Conservation (phyloP, 2,329 filamentous ascomycete species). For the Ophiostoma perfectum region DNA sequence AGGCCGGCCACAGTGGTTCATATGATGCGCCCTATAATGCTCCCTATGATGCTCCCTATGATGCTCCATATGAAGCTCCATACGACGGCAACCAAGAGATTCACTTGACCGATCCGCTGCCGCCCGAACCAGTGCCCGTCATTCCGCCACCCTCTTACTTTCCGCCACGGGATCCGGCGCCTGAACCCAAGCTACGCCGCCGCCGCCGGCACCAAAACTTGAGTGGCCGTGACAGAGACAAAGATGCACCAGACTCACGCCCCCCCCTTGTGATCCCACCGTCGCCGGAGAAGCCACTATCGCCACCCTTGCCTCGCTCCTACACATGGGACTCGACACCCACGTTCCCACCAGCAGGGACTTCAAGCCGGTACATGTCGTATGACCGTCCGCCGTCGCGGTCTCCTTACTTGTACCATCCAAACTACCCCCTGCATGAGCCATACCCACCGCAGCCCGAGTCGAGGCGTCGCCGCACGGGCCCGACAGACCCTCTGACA, state of each 20-base stretch:
- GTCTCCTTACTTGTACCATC: slow-evolving; percentile 2
- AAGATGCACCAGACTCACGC: background rate
- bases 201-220: background rate
- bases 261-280: background rate
- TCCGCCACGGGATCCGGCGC: background rate
- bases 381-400: slow-evolving; percentile 2
- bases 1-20: background rate
- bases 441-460: background rate
- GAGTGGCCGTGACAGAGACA: slow-evolving; percentile 1
- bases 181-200: slow-evolving; percentile 6
- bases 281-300: background rate
- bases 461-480: background rate
- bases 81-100: slow-evolving; percentile 4
- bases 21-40: background rate
- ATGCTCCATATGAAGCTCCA: background rate
- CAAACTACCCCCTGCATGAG: slow-evolving; percentile 9
- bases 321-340: slow-evolving; percentile 9
- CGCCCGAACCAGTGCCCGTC: background rate
- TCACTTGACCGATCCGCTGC: background rate
- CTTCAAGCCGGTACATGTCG: background rate
- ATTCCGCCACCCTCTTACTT: background rate
- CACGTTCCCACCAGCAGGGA: background rate
- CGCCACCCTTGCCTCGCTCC: background rate
- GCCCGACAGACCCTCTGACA: background rate
- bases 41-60: background rate